Evolutionary conservation across 2,329 filamentous ascomycete species (phyloP), one percentile per base, ranked within the genome.

Genomic region (Chaetomiaceae sp.): DNA sequence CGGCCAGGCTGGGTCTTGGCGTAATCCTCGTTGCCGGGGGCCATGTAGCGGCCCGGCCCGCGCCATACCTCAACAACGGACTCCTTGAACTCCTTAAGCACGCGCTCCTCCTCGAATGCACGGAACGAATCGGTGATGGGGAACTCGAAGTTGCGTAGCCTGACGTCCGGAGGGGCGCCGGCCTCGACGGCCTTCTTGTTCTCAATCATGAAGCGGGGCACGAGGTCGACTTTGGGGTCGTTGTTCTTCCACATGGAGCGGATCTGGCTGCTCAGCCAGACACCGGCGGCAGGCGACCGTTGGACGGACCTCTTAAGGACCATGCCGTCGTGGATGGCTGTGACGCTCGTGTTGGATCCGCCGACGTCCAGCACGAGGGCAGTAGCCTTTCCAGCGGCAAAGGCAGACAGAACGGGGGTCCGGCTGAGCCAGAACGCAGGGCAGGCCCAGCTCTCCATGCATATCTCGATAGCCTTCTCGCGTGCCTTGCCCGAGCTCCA

Each of bases 1-100:
- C 90, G 86, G 36, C 89, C 89, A 1, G 90, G 89, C 59, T 85
- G 83, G 40, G 73, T 78, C 67, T 81, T 85, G 53, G 85, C 85
- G 43, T 83, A 77, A 37, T 96, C 91, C 66, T 94, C 84, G 67
- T 92, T 95, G 33, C 85, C 83, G 20, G 73, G 80, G 61, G 69
- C 72, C 37, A 70, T 69, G 63, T 90, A 83, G 56, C 84, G 80
- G 54, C 85, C 85, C 0, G 89, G 89, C 0, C 89, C 89, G 23
- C 84, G 82, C 92, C 94, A 99, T 13, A 92, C 84, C 72, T 96
- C 90, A 25, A 97, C 90, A 14, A 96, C 90, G 16, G 88, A 95
- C 73, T 99, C 95, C 74, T 99, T 99, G 81, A 95, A 99, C 68
- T 96, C 90, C 33, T 89, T 90, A 53, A 99, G 75, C 37, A 96